These are phyloP conservation scores for Pichia californica DNA, from an alignment of 805 yeast genomes.

Conservation along the genomic window DNA sequence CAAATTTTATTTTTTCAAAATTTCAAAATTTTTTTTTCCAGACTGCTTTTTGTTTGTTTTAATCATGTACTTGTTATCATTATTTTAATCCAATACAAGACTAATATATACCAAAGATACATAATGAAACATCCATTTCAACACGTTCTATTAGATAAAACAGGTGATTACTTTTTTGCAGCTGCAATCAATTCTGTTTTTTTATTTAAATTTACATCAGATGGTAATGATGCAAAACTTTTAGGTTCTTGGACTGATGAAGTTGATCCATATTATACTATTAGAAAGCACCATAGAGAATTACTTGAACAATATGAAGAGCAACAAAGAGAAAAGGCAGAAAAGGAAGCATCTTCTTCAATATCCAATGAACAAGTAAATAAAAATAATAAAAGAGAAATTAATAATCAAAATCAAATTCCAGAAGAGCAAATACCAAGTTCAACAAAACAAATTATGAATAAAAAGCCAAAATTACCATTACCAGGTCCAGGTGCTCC, in stretches of 20 bases:
- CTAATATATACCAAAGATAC: neutral
- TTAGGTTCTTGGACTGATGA: constrained; percentile 63
- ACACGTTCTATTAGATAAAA: constrained; percentile 37
- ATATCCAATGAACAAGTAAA: too few relatives aligned
- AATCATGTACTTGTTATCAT: too few relatives aligned
- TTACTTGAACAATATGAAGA: constrained; percentile 29
- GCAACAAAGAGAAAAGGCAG: constrained; percentile 23
- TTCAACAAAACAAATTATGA: constrained; percentile 29
- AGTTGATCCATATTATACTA: constrained; percentile 39
- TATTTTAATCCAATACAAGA: too few relatives aligned
- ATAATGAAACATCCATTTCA: constrained; percentile 68
- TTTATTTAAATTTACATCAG: constrained; percentile 35
- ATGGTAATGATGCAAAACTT: constrained; percentile 32
- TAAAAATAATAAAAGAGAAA: constrained; percentile 11
- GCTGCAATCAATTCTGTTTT: constrained; percentile 55
- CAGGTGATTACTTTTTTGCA: constrained; percentile 45
- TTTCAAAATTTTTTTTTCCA: constrained; percentile 4
- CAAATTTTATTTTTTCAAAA: too few relatives aligned
- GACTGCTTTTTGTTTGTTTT: too few relatives aligned
- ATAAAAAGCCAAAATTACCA: constrained; percentile 44
- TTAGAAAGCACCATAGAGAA: constrained; percentile 43
- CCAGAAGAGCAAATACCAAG: constrained; percentile 14
- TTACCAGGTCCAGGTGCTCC: constrained; percentile 67
- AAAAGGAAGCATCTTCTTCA: constrained; percentile 18
- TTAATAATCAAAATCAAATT: constrained; percentile 1